Conservation (phyloP, 2,329 filamentous ascomycete species). For the Cercospora citrullina region DNA sequence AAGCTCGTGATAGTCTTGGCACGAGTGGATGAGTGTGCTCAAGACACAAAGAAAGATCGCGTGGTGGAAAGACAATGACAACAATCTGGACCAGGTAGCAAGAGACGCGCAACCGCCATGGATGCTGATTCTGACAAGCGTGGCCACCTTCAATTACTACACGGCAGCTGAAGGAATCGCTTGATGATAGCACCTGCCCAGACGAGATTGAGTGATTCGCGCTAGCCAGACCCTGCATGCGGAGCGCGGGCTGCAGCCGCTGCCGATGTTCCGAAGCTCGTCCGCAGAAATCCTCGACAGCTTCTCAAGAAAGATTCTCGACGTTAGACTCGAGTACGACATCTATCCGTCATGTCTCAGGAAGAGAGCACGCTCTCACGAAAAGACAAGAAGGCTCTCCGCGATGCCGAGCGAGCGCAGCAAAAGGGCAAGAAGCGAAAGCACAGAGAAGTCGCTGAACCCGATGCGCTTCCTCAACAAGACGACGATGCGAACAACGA, state of each 20-base stretch:
- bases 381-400: conserved; percentile 41
- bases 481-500: conserved; percentile 23
- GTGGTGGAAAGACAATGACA: not conserved
- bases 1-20: conserved; percentile 2
- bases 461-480: conserved; percentile 20
- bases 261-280: not conserved
- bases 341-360: conserved; percentile 30
- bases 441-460: conserved; percentile 29
- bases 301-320: not conserved
- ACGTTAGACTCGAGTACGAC: conserved; percentile 56
- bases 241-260: not conserved
- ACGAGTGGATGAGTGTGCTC: not conserved
- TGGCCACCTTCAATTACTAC: not conserved
- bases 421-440: conserved; percentile 41
- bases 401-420: conserved; percentile 38
- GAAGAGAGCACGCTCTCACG: conserved; percentile 30
- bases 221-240: not conserved
- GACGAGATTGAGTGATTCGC: not conserved
- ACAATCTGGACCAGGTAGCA: not conserved
- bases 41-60: not conserved
- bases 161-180: not conserved
- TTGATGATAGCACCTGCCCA: not conserved
- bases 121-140: not conserved
- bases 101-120: not conserved
- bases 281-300: conserved; percentile 36